Base-by-base conservation (phyloP, 1,139 yeast species). In the Pneumocystis sp. region DNA sequence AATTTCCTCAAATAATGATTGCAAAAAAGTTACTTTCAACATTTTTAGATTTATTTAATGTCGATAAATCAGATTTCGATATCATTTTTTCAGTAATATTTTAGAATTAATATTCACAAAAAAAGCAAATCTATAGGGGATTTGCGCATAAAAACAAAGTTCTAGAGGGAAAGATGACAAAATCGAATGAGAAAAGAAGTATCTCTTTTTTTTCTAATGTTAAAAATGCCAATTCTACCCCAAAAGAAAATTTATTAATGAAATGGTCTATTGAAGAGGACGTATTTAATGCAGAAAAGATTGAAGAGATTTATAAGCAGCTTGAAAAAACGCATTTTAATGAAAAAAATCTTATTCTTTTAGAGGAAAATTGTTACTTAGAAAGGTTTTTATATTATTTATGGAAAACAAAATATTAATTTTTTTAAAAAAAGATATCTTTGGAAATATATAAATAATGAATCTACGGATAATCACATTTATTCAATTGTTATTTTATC, bases 391-490 rank as follows among this genome's bases (percentile, higher is more conserved):
- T 68, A 40, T 61, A 69, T 39, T 65, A 65, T 37, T 71, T 67
- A 59, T 73, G 21, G 74, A 73, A 63, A 62, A 59, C 66, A 69
- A 63, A 63, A 72, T 67, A 50, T 31, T 57, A 29, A 60, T 45
- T n/a, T 42, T 17, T 40, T 19, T 44, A 37, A 31, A 34, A 60
- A 65, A 39, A 67, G 73, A 45, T 75, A 70, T 59, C 73, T 80
- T 15, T 81, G 83, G 84, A 74, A 74, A 4, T 69, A 72, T 61
- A 80, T 80, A 66, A 76, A 76, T 63, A 74, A 72, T 19, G 81
- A 80, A 65, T 73, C 76, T 6, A 74, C 80, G 1, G 71, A 74
- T 56, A 76, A 73, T 34, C 83, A 81, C 68, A 73, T 80, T 3
- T 76, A 77, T 63, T 72, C 78, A 63, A 71, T 80, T 17, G 74